Conservation (phyloP, 2,329 filamentous ascomycete genomes). For the Pseudocercospora pini-densiflorae region DNA sequence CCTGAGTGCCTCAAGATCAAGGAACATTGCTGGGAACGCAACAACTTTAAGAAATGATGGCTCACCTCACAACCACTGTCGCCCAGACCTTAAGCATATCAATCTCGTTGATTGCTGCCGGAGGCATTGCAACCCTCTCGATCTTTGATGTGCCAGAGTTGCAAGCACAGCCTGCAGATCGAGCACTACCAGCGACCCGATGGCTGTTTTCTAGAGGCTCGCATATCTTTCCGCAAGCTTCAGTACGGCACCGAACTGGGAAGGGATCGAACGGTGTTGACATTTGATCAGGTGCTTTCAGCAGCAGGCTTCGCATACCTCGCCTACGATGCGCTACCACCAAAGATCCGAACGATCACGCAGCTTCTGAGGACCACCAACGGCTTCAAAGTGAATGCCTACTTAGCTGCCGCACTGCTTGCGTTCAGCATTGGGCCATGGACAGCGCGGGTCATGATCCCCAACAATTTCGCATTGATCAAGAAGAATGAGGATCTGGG, state of each 20-base stretch:
- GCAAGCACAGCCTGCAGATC: slow-evolving; percentile 34
- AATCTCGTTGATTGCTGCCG: slow-evolving; percentile 31
- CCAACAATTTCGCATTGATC: slow-evolving; percentile 37
- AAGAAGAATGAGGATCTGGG: slow-evolving; percentile 34
- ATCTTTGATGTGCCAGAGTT: slow-evolving; percentile 34
- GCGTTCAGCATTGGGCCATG: slow-evolving; percentile 32
- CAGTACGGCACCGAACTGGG: slow-evolving; percentile 6
- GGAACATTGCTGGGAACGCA: not conserved
- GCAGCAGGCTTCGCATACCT: slow-evolving; percentile 33
- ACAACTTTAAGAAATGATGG: not conserved
- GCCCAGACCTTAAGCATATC: slow-evolving; percentile 29
- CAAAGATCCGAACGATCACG: slow-evolving; percentile 11
- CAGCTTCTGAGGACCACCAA: slow-evolving; percentile 26
- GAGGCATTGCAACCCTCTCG: slow-evolving; percentile 32
- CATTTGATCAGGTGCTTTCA: slow-evolving; percentile 19
- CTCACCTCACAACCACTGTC: slow-evolving; percentile 1
- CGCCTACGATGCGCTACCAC: slow-evolving; percentile 30
- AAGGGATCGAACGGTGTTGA: not conserved
- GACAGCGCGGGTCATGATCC: slow-evolving; percentile 32
- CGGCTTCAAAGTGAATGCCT: slow-evolving; percentile 27
- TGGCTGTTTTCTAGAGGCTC: slow-evolving; percentile 35
- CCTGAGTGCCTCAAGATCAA: not conserved
- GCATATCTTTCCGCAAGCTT: slow-evolving; percentile 34
- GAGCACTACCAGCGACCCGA: slow-evolving; percentile 31
- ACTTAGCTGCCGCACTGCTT: slow-evolving; percentile 30